Conservation (phyloP, 106 monocot genomes). For the Ottelia alismoides region DNA sequence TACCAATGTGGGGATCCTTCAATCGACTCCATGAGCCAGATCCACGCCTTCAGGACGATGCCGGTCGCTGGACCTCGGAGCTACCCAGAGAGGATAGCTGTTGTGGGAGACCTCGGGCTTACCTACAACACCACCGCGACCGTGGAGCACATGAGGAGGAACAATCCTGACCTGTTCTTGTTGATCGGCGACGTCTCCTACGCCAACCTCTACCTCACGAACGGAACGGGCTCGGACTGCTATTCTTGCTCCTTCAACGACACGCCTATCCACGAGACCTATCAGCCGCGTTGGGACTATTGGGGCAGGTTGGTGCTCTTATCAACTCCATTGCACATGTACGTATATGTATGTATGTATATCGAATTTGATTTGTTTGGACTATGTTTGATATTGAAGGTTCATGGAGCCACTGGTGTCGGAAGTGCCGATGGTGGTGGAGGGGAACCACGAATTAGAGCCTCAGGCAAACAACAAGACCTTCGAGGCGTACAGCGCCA, state of each 20-base stretch:
- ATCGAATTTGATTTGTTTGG: no score
- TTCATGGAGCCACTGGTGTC: constrained; percentile 85
- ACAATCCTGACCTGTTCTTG: constrained; percentile 62
- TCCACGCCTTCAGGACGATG: constrained; percentile 37
- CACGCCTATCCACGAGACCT: constrained; percentile 73
- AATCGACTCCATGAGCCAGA: constrained; percentile 46
- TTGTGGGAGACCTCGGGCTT: constrained; percentile 77
- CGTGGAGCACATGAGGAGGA: constrained; percentile 48
- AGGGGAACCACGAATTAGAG: constrained; percentile 91
- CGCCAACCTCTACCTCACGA: constrained; percentile 79
- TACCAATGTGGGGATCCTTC: constrained; percentile 82
- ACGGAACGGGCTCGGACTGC: constrained; percentile 68
- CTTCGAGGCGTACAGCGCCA: constrained; percentile 49
- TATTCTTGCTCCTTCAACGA: constrained; percentile 71
- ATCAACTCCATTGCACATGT: no score
- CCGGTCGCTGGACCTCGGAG: constrained; percentile 25
- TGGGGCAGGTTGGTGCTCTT: constrained; percentile 67
- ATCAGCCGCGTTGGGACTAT: constrained; percentile 85
- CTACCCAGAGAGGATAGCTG: constrained; percentile 51
- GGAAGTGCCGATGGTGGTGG: constrained; percentile 79
- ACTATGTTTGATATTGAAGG: constrained; percentile 17
- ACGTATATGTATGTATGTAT: no score
- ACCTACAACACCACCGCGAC: constrained; percentile 72
- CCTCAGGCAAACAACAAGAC: constrained; percentile 46
- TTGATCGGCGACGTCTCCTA: constrained; percentile 78